Base-by-base conservation (phyloP, 202 grass and related monocot species). In the Zizania palustris region DNA sequence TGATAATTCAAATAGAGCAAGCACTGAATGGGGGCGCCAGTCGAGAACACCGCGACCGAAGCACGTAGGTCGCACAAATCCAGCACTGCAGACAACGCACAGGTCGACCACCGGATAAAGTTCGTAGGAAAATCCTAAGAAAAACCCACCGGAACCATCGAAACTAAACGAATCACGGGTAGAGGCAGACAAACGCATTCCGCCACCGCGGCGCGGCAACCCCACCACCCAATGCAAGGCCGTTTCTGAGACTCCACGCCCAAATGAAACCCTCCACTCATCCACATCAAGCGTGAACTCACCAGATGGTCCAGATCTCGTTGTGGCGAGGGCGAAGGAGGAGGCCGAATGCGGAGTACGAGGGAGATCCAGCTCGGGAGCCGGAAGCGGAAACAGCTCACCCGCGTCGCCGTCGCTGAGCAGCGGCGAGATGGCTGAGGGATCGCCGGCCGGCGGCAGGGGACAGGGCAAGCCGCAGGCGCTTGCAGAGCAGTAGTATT, bases 251-350 rank as follows among this genome's bases (percentile, higher is more conserved):
- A 66, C 46, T 35, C 37, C 46, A 35, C 19, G 43, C 43, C 8
- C 4, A 15, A 4, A 35, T 15, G 11, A 68, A 62, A 82, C 42
- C 1, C 33, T 37, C 57, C 22, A 22, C 56, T 5, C 41, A 12
- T 36, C 41, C 22, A 16, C 22, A 36, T 11, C 61, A 18, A 63
- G 58, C 43, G 18, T 11, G 28, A 45, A 6, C 45, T 28, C n/a
- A 12, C 74, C 60, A 77, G n/a, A n/a, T n/a, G n/a, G n/a, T n/a
- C n/a, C n/a, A n/a, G 74, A 77, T 77, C 74, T 38, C 58, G 33
- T n/a, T 15, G 18, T 50, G 43, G 41, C 38, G 4, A 51, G 35
- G 39, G 0, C 44, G 6, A 19, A 13, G 58, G 20, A 62, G 36
- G 16, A 14, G 9, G 10, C 42, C 22, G 20, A 12, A 60, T 10